Conservation (phyloP, 305 asterid species). For the Nicotiana rustica region DNA sequence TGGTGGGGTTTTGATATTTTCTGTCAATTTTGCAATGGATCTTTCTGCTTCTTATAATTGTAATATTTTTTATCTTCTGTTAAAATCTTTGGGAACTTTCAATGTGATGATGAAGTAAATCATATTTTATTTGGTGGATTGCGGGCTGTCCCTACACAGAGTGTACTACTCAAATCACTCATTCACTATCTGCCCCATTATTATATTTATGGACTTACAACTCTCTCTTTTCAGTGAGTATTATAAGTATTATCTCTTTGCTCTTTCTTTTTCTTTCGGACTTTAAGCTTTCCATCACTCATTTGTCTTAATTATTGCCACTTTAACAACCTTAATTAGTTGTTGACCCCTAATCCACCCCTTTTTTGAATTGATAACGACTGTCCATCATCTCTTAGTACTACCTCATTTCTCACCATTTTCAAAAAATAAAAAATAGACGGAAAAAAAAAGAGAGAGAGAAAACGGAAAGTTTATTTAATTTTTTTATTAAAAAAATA, state of each 20-base stretch:
- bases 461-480: not conserved
- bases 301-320: slow-evolving; percentile 46
- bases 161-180: slow-evolving; percentile 14
- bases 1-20: slow-evolving; percentile 2
- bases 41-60: not conserved
- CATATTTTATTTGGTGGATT: slow-evolving; percentile 43
- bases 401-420: not conserved
- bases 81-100: slow-evolving; percentile 23
- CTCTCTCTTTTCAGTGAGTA: slow-evolving; percentile 32
- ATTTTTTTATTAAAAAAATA: no score
- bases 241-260: slow-evolving; percentile 39
- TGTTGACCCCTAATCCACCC: slow-evolving; percentile 34
- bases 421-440: not conserved
- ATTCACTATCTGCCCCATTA: slow-evolving; percentile 57
- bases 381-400: slow-evolving; percentile 20
- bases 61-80: not conserved
- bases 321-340: slow-evolving; percentile 60
- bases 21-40: not conserved
- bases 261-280: slow-evolving; percentile 33
- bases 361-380: not conserved
- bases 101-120: slow-evolving; percentile 41
- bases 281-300: slow-evolving; percentile 44
- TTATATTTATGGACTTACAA: slow-evolving; percentile 41
- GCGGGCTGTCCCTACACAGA: slow-evolving; percentile 50
- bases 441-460: not conserved